A percentile compares a stretch with the other conserved stretches of the same genome.
Conservation (phyloP, 352 stramenopile genomes). For the Pythium dissotocum region DNA sequence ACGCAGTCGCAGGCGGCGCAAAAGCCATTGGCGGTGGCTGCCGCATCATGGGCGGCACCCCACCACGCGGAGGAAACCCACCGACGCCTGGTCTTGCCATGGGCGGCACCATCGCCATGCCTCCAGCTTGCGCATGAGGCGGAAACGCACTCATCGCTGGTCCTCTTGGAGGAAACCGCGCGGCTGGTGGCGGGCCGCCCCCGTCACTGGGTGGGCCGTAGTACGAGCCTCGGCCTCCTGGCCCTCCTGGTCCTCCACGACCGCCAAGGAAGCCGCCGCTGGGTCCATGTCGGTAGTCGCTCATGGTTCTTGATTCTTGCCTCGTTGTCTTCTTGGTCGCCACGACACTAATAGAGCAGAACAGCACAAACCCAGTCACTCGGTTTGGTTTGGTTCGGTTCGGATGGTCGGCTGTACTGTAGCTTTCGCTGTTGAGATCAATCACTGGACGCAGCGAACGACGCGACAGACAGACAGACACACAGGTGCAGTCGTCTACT, state of each 20-base stretch:
- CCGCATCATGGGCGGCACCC: neutral
- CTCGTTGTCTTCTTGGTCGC: neutral
- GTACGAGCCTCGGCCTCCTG: slow-evolving; percentile 1
- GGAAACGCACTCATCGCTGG: slow-evolving; percentile 18
- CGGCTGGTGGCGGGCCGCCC: slow-evolving; percentile 1
- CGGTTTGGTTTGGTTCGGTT: slow-evolving; percentile 12
- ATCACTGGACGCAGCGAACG: neutral
- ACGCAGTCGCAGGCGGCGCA: neutral
- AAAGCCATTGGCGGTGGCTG: neutral
- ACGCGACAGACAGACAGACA: slow-evolving; percentile 16
- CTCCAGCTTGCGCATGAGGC: slow-evolving; percentile 15
- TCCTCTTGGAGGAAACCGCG: slow-evolving; percentile 19
- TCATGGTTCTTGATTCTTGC: slow-evolving; percentile 5
- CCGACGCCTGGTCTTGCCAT: slow-evolving; percentile 8
- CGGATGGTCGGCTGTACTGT: neutral
- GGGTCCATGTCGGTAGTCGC: slow-evolving; percentile 2
- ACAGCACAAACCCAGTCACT: slow-evolving; percentile 30
- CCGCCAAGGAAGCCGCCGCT: neutral
- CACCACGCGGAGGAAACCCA: slow-evolving; percentile 11
- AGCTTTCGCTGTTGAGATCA: neutral
- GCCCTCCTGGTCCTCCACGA: neutral
- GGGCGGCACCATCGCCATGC: slow-evolving; percentile 29
- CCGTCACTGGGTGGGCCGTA: neutral
- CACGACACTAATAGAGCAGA: slow-evolving; percentile 24
- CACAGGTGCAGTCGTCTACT: slow-evolving; percentile 21